phyloP scores from a whole-genome alignment of 2,329 filamentous ascomycete genomes.

The Fusarium bactridioides region DNA sequence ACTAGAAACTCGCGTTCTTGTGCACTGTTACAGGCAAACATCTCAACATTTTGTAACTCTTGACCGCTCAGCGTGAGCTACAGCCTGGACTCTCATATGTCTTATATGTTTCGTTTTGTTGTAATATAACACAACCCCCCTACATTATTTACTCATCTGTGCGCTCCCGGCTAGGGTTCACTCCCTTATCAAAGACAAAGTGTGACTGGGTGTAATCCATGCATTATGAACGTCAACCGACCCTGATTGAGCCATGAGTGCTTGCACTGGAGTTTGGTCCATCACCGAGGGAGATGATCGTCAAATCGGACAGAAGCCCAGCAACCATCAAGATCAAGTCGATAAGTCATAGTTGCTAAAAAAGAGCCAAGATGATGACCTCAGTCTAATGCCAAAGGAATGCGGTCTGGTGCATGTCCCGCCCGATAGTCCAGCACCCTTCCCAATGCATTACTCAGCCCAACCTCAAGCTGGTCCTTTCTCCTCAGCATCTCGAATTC shows the following conservation, averaged over 20 bases:
- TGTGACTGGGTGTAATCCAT: not conserved
- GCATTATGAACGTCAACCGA: not conserved
- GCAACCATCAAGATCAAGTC: not conserved
- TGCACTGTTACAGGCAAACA: too few relatives aligned
- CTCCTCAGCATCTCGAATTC: constrained; percentile 15
- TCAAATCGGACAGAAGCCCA: not conserved
- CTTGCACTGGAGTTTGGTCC: not conserved
- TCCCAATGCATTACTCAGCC: not conserved
- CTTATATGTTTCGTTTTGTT: not conserved
- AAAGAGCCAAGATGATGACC: constrained; percentile 8
- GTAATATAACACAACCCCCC: not conserved
- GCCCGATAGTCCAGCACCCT: not conserved
- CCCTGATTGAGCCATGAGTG: constrained; percentile 7
- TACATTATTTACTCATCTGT: not conserved
- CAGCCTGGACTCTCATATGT: not conserved
- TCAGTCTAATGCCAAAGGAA: constrained; percentile 16
- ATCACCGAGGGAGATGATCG: not conserved
- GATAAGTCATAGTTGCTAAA: not conserved
- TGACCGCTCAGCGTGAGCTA: not conserved
- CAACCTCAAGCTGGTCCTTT: constrained; percentile 11
- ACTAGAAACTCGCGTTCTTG: not conserved
- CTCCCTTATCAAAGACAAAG: constrained; percentile 6
- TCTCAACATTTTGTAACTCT: not conserved
- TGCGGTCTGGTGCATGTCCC: not conserved
- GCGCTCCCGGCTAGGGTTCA: constrained; percentile 10